Evolutionary conservation across 768 basidiomycete genomes (phyloP).

Genomic region (Russula griseocarnosa): DNA sequence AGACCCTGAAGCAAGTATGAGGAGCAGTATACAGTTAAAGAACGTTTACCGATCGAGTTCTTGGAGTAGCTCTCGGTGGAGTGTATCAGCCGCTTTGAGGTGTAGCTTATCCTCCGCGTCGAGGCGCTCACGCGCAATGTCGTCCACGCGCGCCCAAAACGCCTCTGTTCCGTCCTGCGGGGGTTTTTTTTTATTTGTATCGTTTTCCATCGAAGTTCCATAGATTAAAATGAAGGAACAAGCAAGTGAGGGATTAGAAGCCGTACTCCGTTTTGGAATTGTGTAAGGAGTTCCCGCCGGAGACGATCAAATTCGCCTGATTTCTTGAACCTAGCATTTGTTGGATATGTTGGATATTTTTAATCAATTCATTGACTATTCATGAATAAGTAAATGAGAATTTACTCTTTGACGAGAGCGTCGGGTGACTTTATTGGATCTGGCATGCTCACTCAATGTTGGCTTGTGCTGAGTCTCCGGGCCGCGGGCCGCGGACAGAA

Average conservation of each 20-base stretch:
- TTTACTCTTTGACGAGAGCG: conserved; percentile 24
- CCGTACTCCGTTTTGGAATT: conserved; percentile 58
- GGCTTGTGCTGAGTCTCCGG: background rate
- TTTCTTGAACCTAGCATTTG: conserved; percentile 58
- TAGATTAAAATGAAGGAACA: background rate
- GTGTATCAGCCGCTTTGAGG: conserved; percentile 45
- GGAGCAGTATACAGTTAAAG: background rate
- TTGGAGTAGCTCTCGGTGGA: conserved; percentile 58
- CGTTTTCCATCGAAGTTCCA: background rate
- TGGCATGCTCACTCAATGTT: conserved; percentile 10
- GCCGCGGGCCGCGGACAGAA: no score
- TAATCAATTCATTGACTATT: background rate
- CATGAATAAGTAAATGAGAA: background rate
- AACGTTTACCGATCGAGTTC: conserved; percentile 57
- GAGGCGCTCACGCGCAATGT: conserved; percentile 53
- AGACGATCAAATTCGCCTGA: conserved; percentile 72
- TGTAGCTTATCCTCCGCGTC: conserved; percentile 47
- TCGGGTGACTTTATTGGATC: conserved; percentile 26
- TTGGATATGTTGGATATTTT: no score
- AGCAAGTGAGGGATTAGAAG: background rate
- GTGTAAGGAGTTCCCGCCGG: conserved; percentile 54
- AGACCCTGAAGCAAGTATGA: background rate
- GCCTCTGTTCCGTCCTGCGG: conserved; percentile 44
- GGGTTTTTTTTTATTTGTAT: background rate
- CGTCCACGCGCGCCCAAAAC: conserved; percentile 43